These are phyloP conservation scores for Pythium rhizo-oryzae DNA, from an alignment of 352 stramenopile genomes.

Conservation along the genomic window DNA sequence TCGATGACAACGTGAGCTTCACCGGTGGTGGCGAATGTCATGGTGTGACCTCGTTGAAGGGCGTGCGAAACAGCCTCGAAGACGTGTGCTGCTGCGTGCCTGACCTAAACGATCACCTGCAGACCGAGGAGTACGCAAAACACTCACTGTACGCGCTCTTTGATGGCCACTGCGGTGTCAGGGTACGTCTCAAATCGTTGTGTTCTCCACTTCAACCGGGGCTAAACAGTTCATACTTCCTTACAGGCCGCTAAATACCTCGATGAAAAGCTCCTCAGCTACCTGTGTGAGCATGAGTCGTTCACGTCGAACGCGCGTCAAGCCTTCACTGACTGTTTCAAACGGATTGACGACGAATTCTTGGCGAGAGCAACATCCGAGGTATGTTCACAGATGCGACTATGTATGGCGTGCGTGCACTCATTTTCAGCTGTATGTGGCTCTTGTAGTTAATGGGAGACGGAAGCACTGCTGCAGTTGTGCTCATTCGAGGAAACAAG, in stretches of 20 bases:
- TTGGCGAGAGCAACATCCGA: conserved; percentile 58
- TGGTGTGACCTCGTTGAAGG: conserved; percentile 80
- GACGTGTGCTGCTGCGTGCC: conserved; percentile 85
- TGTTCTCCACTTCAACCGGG: neutral
- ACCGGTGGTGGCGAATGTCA: conserved; percentile 65
- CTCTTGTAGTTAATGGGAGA: conserved; percentile 56
- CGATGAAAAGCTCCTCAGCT: conserved; percentile 66
- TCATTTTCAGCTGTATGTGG: neutral
- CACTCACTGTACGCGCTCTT: conserved; percentile 85
- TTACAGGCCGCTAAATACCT: conserved; percentile 74
- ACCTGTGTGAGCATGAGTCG: conserved; percentile 68
- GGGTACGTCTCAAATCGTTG: conserved; percentile 37
- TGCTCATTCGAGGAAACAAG: conserved; percentile 80
- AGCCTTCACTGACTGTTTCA: conserved; percentile 79
- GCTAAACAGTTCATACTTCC: neutral
- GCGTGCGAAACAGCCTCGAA: conserved; percentile 76
- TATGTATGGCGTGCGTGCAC: neutral
- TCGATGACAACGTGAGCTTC: conserved; percentile 73
- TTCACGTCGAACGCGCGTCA: conserved; percentile 62
- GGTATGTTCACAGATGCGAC: conserved; percentile 29
- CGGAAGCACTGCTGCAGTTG: conserved; percentile 76
- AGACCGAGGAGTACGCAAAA: conserved; percentile 43
- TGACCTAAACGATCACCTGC: conserved; percentile 62
- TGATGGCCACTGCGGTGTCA: conserved; percentile 81
- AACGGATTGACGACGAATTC: conserved; percentile 80